Evolutionary conservation across 148 eudicot species (phyloP).

Genomic region (Dianthus caryophyllus): DNA sequence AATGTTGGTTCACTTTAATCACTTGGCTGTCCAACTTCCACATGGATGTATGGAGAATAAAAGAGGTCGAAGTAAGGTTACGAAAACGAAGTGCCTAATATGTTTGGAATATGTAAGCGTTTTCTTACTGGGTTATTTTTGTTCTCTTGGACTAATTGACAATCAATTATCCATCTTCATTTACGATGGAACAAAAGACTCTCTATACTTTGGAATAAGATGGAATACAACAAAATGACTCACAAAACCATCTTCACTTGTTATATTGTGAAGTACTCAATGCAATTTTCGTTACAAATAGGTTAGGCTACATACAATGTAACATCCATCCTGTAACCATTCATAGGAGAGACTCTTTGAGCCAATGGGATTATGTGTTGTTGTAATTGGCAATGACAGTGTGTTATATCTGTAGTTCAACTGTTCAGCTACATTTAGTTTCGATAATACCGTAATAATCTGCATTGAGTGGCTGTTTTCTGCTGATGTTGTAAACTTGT

Average conservation of each 20-base stretch:
- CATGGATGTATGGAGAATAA: not conserved
- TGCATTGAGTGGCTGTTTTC: conserved; percentile 7
- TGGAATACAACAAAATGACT: not conserved
- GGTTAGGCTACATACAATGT: not conserved
- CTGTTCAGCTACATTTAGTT: not conserved
- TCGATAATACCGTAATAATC: not conserved
- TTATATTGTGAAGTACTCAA: not conserved
- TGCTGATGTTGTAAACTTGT: not conserved
- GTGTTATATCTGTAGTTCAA: conserved; percentile 4
- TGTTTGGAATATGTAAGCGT: not conserved
- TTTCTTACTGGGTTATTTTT: not conserved
- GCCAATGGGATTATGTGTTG: conserved; percentile 1
- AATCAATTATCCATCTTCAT: not conserved
- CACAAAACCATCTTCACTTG: not conserved
- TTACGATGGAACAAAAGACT: not conserved
- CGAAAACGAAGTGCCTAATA: not conserved
- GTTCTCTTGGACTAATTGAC: not conserved
- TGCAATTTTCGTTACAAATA: not conserved
- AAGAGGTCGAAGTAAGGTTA: not conserved
- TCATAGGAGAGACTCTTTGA: not conserved
- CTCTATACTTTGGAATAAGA: not conserved
- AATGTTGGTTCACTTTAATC: no score
- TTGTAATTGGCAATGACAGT: not conserved
- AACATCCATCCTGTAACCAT: not conserved
- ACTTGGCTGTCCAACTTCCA: not conserved